Conservation (phyloP, 2,329 filamentous ascomycete genomes). For the Epicoccum nigrum region DNA sequence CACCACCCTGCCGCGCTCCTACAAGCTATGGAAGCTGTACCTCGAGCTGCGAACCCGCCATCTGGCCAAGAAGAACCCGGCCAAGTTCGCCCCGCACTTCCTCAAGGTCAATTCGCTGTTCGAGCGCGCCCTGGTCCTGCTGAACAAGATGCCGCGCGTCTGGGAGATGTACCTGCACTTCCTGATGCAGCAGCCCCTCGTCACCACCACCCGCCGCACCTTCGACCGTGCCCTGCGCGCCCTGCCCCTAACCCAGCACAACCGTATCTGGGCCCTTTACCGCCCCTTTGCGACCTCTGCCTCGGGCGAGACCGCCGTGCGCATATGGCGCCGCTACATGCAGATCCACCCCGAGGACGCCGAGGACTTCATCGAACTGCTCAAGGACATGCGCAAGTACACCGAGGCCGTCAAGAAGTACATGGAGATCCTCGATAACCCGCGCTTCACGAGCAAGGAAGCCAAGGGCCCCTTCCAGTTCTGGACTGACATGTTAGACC, state of each 20-base stretch:
- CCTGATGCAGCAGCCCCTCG: conserved; percentile 85
- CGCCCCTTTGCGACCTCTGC: conserved; percentile 89
- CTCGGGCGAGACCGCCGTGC: conserved; percentile 86
- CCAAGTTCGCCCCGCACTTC: conserved; percentile 78
- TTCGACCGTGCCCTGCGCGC: conserved; percentile 94
- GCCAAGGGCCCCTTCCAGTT: conserved; percentile 95
- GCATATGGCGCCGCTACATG: conserved; percentile 95
- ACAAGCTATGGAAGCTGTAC: conserved; percentile 99
- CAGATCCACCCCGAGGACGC: conserved; percentile 94
- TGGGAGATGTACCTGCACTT: conserved; percentile 98
- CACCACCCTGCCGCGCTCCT: conserved; percentile 86
- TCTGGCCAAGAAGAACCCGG: conserved; percentile 80
- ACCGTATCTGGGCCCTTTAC: conserved; percentile 92
- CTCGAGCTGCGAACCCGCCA: conserved; percentile 83
- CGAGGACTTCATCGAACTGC: conserved; percentile 91
- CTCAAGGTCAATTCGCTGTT: conserved; percentile 94
- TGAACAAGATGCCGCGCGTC: conserved; percentile 98
- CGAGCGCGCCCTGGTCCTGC: conserved; percentile 85
- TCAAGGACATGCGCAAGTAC: conserved; percentile 80
- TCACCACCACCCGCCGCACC: conserved; percentile 82
- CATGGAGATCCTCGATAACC: conserved; percentile 89
- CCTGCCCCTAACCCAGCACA: conserved; percentile 91
- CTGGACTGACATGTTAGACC: conserved; percentile 96
- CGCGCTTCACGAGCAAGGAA: conserved; percentile 88
- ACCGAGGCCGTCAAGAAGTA: conserved; percentile 91